Evolutionary conservation across 305 asterid genomes (phyloP), one percentile per base, ranked within the genome.

Genomic region (Rubia tinctorum): DNA sequence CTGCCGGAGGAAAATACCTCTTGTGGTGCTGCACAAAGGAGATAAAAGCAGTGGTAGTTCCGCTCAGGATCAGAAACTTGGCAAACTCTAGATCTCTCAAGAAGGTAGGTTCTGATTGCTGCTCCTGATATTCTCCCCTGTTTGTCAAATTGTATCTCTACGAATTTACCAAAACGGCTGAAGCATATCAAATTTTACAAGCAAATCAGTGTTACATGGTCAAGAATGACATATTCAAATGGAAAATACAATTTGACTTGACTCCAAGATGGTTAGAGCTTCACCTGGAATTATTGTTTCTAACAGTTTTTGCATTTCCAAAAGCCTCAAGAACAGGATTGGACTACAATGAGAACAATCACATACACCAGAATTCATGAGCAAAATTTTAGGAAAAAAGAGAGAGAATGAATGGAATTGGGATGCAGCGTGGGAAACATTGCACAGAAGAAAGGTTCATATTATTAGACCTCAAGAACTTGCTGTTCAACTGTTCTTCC

Each of bases 261-360:
- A 79, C 74, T 75, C 80, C 78, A 75, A 22, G 80, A 69, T 73
- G 76, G 70, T 74, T 62, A 71, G 78, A 72, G 77, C 77, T 77
- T 86, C 83, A 90, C 99, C 99, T 94, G 89, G 99, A 94, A 85
- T 94, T 94, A 82, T 94, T 94, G 81, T 94, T 94, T 87, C 99
- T 84, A 75, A 94, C 97, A 75, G 99, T 94, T 85, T 93, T 93
- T 66, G 98, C 98, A 85, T 93, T 93, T 75, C 98, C 98, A 82
- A 94, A 94, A 80, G 99, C 99, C 88, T 94, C 99, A 67, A 94
- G 97, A 86, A 94, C 99, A 34, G 99, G 99, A 82, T 94, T 94
- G 77, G 99, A 94, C 99, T 94, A 95, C 92, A 84, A 82, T 75
- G 80, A 67, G 65, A 65, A 72, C 56, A 74, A 74, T 72, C 64